phyloP scores from a whole-genome alignment of 176 grass and related monocot species.

The Coix lacrymajobi region DNA sequence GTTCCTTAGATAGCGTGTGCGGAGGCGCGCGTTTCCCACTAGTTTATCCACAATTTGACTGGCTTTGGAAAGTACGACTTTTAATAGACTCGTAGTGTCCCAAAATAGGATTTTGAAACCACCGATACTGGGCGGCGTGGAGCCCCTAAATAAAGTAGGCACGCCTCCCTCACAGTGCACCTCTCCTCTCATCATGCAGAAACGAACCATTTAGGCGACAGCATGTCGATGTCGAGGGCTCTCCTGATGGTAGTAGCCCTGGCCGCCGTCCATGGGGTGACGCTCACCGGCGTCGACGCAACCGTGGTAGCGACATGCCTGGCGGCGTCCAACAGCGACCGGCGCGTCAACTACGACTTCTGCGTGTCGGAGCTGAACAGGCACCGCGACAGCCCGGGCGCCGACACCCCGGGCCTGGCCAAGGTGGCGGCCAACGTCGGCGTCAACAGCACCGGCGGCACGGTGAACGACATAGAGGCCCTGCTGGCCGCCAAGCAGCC shows the following conservation, averaged over 20 bases:
- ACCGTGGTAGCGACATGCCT: background rate
- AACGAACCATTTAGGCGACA: background rate
- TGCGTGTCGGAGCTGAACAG: constrained; percentile 39
- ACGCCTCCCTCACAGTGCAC: background rate
- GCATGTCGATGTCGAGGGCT: background rate
- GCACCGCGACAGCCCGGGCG: constrained; percentile 37
- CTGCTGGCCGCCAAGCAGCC: background rate
- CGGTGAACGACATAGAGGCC: background rate
- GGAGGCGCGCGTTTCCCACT: too few species aligned
- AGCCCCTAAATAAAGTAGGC: background rate
- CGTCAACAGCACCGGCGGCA: background rate
- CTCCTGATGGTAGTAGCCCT: background rate
- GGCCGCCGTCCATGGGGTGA: background rate
- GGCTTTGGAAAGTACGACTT: background rate
- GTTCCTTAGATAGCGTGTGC: too few species aligned
- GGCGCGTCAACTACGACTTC: constrained; percentile 39
- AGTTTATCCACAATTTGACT: background rate
- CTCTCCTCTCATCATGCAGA: background rate
- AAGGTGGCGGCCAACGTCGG: constrained; percentile 45
- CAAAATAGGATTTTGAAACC: background rate
- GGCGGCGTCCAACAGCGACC: constrained; percentile 3
- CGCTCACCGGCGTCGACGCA: background rate
- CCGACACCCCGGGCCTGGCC: constrained; percentile 28
- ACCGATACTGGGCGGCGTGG: background rate
- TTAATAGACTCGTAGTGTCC: background rate